Base-by-base conservation (phyloP, 1,139 yeast genomes). In the Diutina catenulata region DNA sequence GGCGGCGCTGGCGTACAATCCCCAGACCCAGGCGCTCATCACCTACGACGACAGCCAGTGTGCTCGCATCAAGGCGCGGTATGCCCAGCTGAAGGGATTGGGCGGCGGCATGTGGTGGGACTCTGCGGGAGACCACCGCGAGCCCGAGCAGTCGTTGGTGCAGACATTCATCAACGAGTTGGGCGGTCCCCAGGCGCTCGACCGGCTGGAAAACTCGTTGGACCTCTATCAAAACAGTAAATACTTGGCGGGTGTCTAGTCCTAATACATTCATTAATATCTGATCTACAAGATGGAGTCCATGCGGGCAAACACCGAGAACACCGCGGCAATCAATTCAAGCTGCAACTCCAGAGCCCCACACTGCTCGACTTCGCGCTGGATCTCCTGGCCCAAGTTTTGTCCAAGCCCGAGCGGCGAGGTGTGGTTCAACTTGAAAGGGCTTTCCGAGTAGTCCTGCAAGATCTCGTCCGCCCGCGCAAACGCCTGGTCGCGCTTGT, bases 51-150 rank as follows among this genome's bases (percentile, higher is more conserved):
- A 74, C 45, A 61, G 60, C 0, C 62, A 64, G 9, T 68, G 80
- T 1, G 72, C 72, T 1, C 50, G 56, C 8, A 50, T 53, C 21
- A 91, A 91, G 52, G 88, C 87, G 0, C 50, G 60, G 23, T 87
- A 74, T 47, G 74, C 79, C 7, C 48, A 45, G 21, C 49, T 57
- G 36, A 59, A 62, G 5, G 49, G 60, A 0, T 60, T 86, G 8
- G 94, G 80, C 0, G 97, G 97, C 1, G 95, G 84, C 0, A 78
- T 91, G 76, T 87, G 86, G 80, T 91, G 97, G 97, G 95, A 87
- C 49, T 80, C 94, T 0, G 68, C 79, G 40, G 95, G 94, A 1
- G 95, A 86, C 49, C 44, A 50, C 2, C 28, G 40, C 1, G 50
- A 59, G 23, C 47, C 49, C 2, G 43, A 51, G 0, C 50, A 62